phyloP scores from a whole-genome alignment of 371 early-diverging fungal species.

The Mucor racemosus region DNA sequence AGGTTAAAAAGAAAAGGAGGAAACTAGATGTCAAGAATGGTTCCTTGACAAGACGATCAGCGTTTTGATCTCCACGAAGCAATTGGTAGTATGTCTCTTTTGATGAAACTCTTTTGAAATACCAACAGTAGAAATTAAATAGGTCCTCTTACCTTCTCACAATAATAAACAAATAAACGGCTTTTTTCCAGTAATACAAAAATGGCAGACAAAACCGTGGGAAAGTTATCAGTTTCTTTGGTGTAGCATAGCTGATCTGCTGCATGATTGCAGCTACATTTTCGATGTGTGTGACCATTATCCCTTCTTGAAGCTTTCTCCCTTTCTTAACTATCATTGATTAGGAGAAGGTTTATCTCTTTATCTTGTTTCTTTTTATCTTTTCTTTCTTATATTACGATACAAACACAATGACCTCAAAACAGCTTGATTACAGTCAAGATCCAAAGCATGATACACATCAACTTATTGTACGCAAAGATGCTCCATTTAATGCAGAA shows the following conservation, averaged over 20 bases:
- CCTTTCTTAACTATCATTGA: not conserved
- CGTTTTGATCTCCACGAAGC: too few relatives aligned
- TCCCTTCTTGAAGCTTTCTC: not conserved
- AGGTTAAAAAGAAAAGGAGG: too few relatives aligned
- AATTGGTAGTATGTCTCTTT: too few relatives aligned
- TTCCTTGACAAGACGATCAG: too few relatives aligned
- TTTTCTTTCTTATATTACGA: not conserved
- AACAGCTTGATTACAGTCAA: conserved; percentile 35
- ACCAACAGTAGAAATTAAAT: too few relatives aligned
- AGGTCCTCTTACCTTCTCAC: not conserved
- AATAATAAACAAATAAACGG: not conserved
- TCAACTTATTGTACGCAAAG: conserved; percentile 47
- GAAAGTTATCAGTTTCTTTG: not conserved
- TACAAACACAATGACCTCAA: conserved; percentile 1
- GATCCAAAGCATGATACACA: conserved; percentile 32
- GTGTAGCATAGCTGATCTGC: not conserved
- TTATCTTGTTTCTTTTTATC: not conserved
- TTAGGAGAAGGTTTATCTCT: not conserved
- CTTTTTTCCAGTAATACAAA: not conserved
- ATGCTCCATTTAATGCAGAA: conserved; percentile 65
- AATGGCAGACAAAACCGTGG: not conserved
- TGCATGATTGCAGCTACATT: not conserved
- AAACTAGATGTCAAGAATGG: too few relatives aligned
- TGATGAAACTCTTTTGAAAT: too few relatives aligned
- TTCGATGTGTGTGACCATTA: not conserved